Evolutionary conservation across 495 filamentous ascomycete genomes (phyloP).

Genomic region (Achaetomiella virescens): DNA sequence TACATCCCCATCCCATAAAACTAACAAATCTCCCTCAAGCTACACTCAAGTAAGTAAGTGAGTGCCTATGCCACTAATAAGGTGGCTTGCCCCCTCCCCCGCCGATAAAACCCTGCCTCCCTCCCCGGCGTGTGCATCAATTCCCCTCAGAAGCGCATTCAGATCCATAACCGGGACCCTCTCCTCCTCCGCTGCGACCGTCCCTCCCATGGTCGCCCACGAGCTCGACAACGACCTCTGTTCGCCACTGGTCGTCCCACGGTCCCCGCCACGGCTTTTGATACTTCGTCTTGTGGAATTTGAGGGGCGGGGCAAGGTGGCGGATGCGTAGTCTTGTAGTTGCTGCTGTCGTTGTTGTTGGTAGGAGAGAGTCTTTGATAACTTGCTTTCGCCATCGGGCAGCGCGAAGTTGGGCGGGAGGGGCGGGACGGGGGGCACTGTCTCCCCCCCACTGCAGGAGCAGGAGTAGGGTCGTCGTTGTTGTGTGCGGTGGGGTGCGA

Average conservation of each 20-base stretch:
- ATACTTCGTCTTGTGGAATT: constrained; percentile 32
- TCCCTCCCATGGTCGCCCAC: constrained; percentile 9
- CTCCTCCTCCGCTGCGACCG: constrained; percentile 15
- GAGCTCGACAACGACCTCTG: constrained; percentile 25
- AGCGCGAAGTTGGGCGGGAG: constrained; percentile 25
- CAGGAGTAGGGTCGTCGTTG: neutral
- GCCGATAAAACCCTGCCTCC: no score
- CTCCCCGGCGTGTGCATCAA: no score
- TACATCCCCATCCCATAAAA: no score
- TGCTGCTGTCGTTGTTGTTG: neutral
- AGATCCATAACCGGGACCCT: constrained; percentile 37
- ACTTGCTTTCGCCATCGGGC: neutral
- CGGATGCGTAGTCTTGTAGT: constrained; percentile 28
- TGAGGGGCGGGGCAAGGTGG: constrained; percentile 24
- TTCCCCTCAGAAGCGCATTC: constrained; percentile 37
- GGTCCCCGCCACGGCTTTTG: constrained; percentile 34
- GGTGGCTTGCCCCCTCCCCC: no score
- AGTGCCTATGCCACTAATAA: no score
- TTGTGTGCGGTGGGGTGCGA: constrained; percentile 36
- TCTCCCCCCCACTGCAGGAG: no score
- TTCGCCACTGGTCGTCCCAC: neutral
- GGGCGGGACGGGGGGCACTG: constrained; percentile 41
- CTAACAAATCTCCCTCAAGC: no score
- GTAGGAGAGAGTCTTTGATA: neutral
- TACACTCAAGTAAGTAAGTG: no score